Percentiles rank a stretch among this genome's conserved stretches.
These are phyloP conservation scores for Piper betle DNA, from an alignment of 164 flowering plant genomes.

Conservation along the genomic window DNA sequence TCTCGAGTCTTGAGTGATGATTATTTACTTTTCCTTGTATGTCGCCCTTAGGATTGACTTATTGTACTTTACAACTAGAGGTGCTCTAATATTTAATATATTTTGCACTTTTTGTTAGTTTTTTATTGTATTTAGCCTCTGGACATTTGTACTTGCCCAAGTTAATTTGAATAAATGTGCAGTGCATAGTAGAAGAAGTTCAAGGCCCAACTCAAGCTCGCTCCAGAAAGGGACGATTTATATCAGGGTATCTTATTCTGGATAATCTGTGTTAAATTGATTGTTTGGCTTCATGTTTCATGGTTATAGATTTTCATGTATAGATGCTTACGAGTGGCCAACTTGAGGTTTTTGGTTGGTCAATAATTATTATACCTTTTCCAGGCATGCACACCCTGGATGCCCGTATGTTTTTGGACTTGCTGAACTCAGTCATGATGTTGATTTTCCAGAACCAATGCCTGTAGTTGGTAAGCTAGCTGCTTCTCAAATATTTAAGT, in stretches of 20 bases:
- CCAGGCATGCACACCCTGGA: slow-evolving; percentile 99
- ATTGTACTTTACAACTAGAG: no score
- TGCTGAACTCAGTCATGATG: slow-evolving; percentile 77
- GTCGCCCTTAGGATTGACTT: no score
- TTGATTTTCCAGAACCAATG: slow-evolving; percentile 98
- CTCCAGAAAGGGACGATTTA: slow-evolving; percentile 88
- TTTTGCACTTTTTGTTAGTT: not conserved
- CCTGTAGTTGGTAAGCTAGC: slow-evolving; percentile 75
- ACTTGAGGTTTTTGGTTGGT: not conserved
- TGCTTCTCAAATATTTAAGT: not conserved
- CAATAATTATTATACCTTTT: slow-evolving; percentile 1
- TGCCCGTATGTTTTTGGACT: slow-evolving; percentile 98
- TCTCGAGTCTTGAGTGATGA: no score
- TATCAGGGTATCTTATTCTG: slow-evolving; percentile 62
- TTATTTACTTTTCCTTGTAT: no score
- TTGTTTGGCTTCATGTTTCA: not conserved
- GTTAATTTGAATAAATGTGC: slow-evolving; percentile 7
- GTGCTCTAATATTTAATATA: no score
- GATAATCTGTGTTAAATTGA: not conserved
- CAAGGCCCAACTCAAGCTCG: slow-evolving; percentile 99
- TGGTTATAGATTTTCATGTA: not conserved
- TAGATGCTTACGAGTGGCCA: not conserved
- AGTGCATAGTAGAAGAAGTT: slow-evolving; percentile 99
- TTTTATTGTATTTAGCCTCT: not conserved
- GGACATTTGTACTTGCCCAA: not conserved